These are phyloP conservation scores for Stagonosporopsis chrysanthemi DNA, from an alignment of 2,329 filamentous ascomycete species.

Conservation along the genomic window DNA sequence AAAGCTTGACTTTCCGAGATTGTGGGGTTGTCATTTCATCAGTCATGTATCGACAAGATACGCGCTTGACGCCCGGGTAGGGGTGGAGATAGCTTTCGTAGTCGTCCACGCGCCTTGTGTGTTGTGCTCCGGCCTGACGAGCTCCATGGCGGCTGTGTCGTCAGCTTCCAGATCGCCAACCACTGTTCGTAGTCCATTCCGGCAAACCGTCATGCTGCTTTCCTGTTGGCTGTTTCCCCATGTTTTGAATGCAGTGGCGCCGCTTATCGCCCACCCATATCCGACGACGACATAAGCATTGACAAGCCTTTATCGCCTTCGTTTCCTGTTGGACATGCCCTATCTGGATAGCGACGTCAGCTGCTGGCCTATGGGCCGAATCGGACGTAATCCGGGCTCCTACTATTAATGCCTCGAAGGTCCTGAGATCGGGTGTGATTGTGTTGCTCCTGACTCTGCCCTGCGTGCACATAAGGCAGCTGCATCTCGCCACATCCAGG, in stretches of 20 bases:
- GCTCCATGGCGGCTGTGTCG: background rate
- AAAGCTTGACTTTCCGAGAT: slow-evolving; percentile 8
- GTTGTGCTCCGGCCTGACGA: background rate
- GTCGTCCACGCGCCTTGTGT: background rate
- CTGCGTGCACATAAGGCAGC: slow-evolving; percentile 1
- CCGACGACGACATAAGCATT: slow-evolving; percentile 16
- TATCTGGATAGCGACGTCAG: slow-evolving; percentile 19
- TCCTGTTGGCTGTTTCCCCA: slow-evolving; percentile 8
- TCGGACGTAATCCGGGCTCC: slow-evolving; percentile 3
- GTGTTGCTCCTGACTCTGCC: background rate
- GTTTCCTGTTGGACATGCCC: slow-evolving; percentile 18
- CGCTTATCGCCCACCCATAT: slow-evolving; percentile 4
- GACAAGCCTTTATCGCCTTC: slow-evolving; percentile 17
- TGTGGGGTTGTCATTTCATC: slow-evolving; percentile 21
- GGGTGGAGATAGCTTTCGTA: slow-evolving; percentile 8
- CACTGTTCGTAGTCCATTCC: background rate
- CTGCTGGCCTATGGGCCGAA: slow-evolving; percentile 1
- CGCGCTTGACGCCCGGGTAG: slow-evolving; percentile 18
- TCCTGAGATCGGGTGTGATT: background rate
- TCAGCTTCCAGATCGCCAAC: slow-evolving; percentile 6
- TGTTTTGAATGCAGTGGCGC: slow-evolving; percentile 6
- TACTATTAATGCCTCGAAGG: slow-evolving; percentile 9
- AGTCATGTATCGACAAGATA: slow-evolving; percentile 18
- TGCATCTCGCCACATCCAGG: background rate
- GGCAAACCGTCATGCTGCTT: background rate